Base-by-base conservation (phyloP, 805 yeast genomes). In the Wickerhamiella azymoides region DNA sequence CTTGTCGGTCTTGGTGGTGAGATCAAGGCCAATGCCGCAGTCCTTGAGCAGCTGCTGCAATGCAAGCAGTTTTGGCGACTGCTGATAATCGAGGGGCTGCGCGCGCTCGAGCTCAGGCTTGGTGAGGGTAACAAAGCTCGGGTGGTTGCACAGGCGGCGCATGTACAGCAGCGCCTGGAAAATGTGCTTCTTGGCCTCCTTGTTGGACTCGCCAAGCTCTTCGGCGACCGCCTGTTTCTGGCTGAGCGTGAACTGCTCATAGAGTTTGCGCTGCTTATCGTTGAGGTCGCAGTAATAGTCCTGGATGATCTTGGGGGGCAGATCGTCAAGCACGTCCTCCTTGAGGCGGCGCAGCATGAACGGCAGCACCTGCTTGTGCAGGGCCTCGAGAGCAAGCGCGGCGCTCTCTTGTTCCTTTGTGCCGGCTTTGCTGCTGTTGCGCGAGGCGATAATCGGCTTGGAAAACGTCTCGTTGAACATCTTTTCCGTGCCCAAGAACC, bases 231-330 rank as follows among this genome's bases (percentile, higher is more conserved):
- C 67, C 4, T 72, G 64, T 61, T 84, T 84, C 57, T 92, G 96
- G 58, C 83, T 84, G 56, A 73, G 77, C 9, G 92, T 86, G 65
- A 92, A 92, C 61, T 85, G 94, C 49, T 78, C 81, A 66, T 92
- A 93, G 40, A 92, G 68, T 54, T 79, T 81, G 57, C 80, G 81
- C 61, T 92, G 99, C 47, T 86, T 67, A 51, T 85, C 94, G 54
- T 94, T 84, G 51, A 93, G 70, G 54, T 92, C 97, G 67, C 98
- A 92, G 62, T 92, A 92, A 62, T 92, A 89, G 66, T 92, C 99
- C 62, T 92, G 99, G 54, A 92, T 92, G 55, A 93, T 92, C 64
- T 92, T 92, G 35, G 99, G 99, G 9, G 99, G 99, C 54, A 92
- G 70, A 61, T 92, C 99, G 1, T 93, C 81, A 45, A 92, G 68